Evolutionary conservation across 768 basidiomycete species (phyloP).

Genomic region (Lyophyllum shimeji): DNA sequence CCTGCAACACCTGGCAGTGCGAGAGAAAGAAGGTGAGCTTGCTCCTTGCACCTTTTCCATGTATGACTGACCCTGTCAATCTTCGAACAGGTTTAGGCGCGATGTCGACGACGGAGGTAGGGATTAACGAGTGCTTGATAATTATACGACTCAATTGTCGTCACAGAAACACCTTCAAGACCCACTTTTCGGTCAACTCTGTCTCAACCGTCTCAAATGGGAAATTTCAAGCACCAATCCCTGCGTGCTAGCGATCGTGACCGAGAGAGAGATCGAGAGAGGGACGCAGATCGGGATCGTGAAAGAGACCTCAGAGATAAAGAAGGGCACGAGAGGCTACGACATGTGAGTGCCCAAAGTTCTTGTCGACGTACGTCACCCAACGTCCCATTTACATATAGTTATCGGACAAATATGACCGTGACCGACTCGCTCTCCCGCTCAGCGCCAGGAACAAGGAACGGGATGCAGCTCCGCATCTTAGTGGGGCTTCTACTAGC

Average conservation of each 20-base stretch:
- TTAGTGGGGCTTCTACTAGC: conserved; percentile 41
- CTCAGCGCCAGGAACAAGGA: conserved; percentile 60
- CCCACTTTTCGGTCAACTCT: conserved; percentile 70
- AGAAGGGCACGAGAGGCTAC: conserved; percentile 76
- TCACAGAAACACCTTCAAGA: conserved; percentile 51
- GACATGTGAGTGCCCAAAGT: conserved; percentile 54
- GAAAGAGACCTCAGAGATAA: conserved; percentile 67
- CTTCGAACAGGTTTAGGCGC: conserved; percentile 60
- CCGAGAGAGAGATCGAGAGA: conserved; percentile 48
- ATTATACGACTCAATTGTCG: conserved; percentile 4
- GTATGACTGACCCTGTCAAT: conserved; percentile 9
- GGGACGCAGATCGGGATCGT: conserved; percentile 44
- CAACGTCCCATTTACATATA: conserved; percentile 27
- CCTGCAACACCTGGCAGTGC: conserved; percentile 48
- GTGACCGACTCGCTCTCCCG: conserved; percentile 68
- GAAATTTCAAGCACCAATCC: conserved; percentile 89
- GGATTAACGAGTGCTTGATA: conserved; percentile 16
- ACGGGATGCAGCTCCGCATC: conserved; percentile 64
- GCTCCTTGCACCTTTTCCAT: conserved; percentile 3
- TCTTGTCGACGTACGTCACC: conserved; percentile 5
- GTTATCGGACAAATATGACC: conserved; percentile 88
- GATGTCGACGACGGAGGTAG: conserved; percentile 75
- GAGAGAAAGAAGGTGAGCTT: conserved; percentile 66
- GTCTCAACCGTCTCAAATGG: conserved; percentile 89
- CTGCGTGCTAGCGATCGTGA: conserved; percentile 65